phyloP scores from a whole-genome alignment of 2,329 filamentous ascomycete species.

The Helicocarpus griseus region DNA sequence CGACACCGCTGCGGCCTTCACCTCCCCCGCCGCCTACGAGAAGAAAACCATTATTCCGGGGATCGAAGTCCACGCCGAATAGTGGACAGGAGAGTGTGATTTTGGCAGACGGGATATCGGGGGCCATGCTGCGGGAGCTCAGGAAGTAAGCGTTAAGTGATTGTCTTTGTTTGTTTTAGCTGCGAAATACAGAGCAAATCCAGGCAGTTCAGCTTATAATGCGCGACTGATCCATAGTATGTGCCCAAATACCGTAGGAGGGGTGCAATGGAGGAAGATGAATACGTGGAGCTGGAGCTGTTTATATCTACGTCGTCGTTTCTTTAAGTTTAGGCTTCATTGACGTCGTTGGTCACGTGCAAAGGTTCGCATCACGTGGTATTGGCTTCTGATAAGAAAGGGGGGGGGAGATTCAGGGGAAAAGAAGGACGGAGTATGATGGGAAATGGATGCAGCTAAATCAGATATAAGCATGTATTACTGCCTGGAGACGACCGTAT shows the following conservation, averaged over 20 bases:
- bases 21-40: conserved; percentile 84
- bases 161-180: not conserved
- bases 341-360: not conserved
- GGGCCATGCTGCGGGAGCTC: conserved; percentile 24
- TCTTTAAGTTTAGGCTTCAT: not conserved
- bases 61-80: conserved; percentile 82
- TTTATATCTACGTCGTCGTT: not conserved
- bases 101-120: conserved; percentile 42
- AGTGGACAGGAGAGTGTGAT: conserved; percentile 70
- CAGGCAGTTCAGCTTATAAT: not conserved
- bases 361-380: not conserved
- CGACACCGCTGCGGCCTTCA: conserved; percentile 67
- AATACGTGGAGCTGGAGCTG: not conserved
- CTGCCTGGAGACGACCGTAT: not conserved
- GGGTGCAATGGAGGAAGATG: not conserved
- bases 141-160: not conserved
- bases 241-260: not conserved
- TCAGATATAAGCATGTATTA: not conserved
- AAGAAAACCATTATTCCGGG: conserved; percentile 62
- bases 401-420: not conserved
- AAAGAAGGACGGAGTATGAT: not conserved
- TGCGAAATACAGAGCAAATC: not conserved
- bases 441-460: not conserved
- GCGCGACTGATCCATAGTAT: not conserved
- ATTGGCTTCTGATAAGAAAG: not conserved